These are phyloP conservation scores for Aspergillus amoenus DNA, from an alignment of 2,329 filamentous ascomycete genomes.

Conservation along the genomic window DNA sequence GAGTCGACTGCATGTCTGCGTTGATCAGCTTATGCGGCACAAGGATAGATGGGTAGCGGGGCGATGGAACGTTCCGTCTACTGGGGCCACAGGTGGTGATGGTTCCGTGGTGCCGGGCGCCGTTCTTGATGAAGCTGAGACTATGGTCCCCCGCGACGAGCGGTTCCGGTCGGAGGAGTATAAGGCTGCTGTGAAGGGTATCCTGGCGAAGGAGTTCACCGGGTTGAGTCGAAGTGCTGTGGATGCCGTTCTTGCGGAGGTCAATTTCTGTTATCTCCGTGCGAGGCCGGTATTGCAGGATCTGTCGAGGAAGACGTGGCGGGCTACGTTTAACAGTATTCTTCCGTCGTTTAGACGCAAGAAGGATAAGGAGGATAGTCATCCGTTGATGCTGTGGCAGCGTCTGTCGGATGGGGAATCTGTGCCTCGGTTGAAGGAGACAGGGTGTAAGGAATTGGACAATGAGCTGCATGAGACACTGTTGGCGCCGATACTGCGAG, in stretches of 20 bases:
- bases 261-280: slow-evolving; percentile 46
- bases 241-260: slow-evolving; percentile 49
- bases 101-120: not conserved
- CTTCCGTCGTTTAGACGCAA: slow-evolving; percentile 44
- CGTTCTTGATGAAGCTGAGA: slow-evolving; percentile 10
- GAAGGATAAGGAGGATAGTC: slow-evolving; percentile 36
- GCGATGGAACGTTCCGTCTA: slow-evolving; percentile 42
- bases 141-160: slow-evolving; percentile 40
- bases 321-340: slow-evolving; percentile 44
- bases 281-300: slow-evolving; percentile 45
- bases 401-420: slow-evolving; percentile 31
- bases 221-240: slow-evolving; percentile 44
- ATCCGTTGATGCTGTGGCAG: slow-evolving; percentile 42
- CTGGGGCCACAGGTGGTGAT: slow-evolving; percentile 10
- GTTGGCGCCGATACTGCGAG: slow-evolving; percentile 37
- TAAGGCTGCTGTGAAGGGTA: slow-evolving; percentile 39
- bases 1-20: slow-evolving; percentile 47
- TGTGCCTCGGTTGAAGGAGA: slow-evolving; percentile 39
- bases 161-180: slow-evolving; percentile 46
- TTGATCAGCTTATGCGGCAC: slow-evolving; percentile 48
- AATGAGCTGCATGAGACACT: slow-evolving; percentile 40
- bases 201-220: slow-evolving; percentile 45
- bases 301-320: slow-evolving; percentile 46
- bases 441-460: slow-evolving; percentile 46
- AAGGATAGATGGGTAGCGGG: slow-evolving; percentile 49